Evolutionary conservation across 2,329 filamentous ascomycete genomes (phyloP), one percentile per base, ranked within the genome.

Genomic region (Claviceps sp.): DNA sequence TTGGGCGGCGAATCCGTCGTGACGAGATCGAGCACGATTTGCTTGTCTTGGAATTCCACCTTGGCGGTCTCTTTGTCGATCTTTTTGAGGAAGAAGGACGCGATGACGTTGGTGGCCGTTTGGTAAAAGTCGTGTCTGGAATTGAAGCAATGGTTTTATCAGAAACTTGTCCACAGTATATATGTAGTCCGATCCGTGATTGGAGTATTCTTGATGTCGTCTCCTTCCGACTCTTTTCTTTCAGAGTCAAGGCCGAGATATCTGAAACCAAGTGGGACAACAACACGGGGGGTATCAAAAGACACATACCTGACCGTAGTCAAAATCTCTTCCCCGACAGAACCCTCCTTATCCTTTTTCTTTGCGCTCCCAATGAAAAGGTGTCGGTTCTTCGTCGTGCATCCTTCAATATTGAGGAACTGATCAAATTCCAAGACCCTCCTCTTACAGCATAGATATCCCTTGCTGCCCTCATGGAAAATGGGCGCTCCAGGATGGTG

Each of bases 401-500:
- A 98, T 1, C 93, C 93, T 60, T 86, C 82, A 54, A 98, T 91
- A 69, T 87, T 93, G 83, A 98, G 83, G 70, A 98, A 98, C 68
- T 97, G 85, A 66, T 98, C 90, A 68, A 98, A 98, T 65, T 98
- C 93, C 53, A 98, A 72, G 53, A 98, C 93, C 39, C 89, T 79
- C 61, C 88, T 77, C 78, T 97, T 97, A 72, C 93, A 98, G 74
- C 93, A 98, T 54, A 83, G 89, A 77, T 93, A 98, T 1, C 93
- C 93, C 73, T 98, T 98, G 71, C 88, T 95, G 38, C 93, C 93
- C 72, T 98, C 93, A 67, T 98, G 93, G 71, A 98, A 98, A 58
- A 98, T 84, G 23, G 93, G 88, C 22, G 78, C 80, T 4, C 93
- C 93, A 0, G 93, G 90, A 68, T 98, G 93, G 63, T 95, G 84